Evolutionary conservation across 805 yeast species (phyloP), one percentile per base, ranked within the genome.

Genomic region (Yamadazyma scolyti): DNA sequence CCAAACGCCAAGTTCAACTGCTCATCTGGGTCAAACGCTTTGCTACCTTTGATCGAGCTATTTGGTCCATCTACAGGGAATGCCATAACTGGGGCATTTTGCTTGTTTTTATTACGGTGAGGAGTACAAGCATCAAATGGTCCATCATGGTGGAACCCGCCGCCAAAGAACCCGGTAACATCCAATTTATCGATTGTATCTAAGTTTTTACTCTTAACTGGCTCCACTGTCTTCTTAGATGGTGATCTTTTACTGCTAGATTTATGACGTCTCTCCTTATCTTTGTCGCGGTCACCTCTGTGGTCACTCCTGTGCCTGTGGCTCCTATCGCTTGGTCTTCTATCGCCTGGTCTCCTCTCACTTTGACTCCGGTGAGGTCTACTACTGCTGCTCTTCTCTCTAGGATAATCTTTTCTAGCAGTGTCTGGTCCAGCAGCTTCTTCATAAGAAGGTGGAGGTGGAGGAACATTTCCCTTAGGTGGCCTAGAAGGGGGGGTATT

Each of bases 101-200:
- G 65, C 42, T 61, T 63, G 36, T 75, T 69, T 61, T 82, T 84
- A 60, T 93, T 93, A 56, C 97, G 79, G 57, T 86, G 96, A 6
- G 98, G 97, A 3, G 94, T 84, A 58, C 97, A 90, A 1, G 98
- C 98, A 56, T 93, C 98, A 55, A 93, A 93, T 10, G 98, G 98
- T 9, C 98, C 98, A 61, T 93, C 98, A 58, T 93, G 97, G 58
- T 93, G 98, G 71, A 93, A 93, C 2, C 94, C 86, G 28, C 85
- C 80, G 16, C 96, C 97, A 54, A 85, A 89, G 40, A 89, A 72
- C 1, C 96, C 97, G 9, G 97, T 89, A 27, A 90, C 98, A 57
- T 93, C 98, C 49, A 93, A 70, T 58, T 85, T 85, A 63, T 93
- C 98, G 46, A 93, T 93, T 4, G 94, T 86, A 51, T 90, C 98